A percentile compares a stretch with the other conserved stretches of the same genome.
These are phyloP conservation scores for Hanseniaspora gamundiae DNA, from an alignment of 1,139 yeast genomes.

Conservation along the genomic window DNA sequence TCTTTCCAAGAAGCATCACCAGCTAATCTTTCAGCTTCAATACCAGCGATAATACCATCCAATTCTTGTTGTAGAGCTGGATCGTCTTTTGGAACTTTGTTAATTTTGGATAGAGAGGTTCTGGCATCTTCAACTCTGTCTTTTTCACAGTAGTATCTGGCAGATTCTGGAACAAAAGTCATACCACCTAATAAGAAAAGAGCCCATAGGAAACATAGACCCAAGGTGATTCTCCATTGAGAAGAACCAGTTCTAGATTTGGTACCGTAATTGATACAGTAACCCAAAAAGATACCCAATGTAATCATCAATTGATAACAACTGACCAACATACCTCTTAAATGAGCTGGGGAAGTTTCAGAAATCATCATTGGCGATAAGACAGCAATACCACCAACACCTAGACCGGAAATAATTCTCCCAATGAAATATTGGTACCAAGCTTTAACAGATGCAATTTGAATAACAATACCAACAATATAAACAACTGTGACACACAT, in stretches of 20 bases:
- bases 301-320: constrained; percentile 55
- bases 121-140: constrained; percentile 46
- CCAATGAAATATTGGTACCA: constrained; percentile 50
- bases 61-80: constrained; percentile 42
- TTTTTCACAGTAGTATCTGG: constrained; percentile 51
- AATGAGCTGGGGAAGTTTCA: constrained; percentile 53
- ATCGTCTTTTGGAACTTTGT: constrained; percentile 33
- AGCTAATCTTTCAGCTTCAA: constrained; percentile 33
- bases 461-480: constrained; percentile 51
- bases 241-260: constrained; percentile 33
- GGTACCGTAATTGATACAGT: constrained; percentile 50
- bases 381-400: constrained; percentile 53
- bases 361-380: constrained; percentile 52
- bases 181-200: constrained; percentile 37
- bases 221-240: constrained; percentile 55
- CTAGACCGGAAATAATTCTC: constrained; percentile 49
- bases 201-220: constrained; percentile 36
- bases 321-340: constrained; percentile 56
- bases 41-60: constrained; percentile 48
- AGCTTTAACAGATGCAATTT: constrained; percentile 38
- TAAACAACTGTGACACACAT: constrained; percentile 44
- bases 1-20: constrained; percentile 29
- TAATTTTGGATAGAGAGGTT: constrained; percentile 31
- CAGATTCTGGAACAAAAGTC: constrained; percentile 64
- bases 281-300: constrained; percentile 48